phyloP scores from a whole-genome alignment of 2,329 filamentous ascomycete species.

The Passalora sequoiae region DNA sequence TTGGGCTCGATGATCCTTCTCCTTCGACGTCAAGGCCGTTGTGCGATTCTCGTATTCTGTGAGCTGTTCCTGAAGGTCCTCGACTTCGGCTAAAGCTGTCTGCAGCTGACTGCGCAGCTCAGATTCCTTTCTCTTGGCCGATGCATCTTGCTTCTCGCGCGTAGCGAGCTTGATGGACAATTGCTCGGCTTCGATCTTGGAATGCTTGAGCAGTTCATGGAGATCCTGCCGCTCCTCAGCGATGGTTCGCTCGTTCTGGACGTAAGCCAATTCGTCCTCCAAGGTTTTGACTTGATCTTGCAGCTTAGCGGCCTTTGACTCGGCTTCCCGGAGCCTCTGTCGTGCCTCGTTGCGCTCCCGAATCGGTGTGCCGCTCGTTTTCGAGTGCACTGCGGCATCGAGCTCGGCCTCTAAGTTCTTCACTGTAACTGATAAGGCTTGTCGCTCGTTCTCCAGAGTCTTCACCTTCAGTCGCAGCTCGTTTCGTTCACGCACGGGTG shows the following conservation, averaged over 20 bases:
- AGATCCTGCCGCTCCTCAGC: conserved; percentile 56
- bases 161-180: conserved; percentile 68
- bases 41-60: conserved; percentile 36
- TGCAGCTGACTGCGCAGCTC: conserved; percentile 64
- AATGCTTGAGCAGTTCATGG: conserved; percentile 56
- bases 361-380: conserved; percentile 28
- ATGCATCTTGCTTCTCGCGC: conserved; percentile 61
- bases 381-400: conserved; percentile 25
- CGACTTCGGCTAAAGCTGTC: conserved; percentile 42
- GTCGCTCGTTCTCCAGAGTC: conserved; percentile 30
- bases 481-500: conserved; percentile 34
- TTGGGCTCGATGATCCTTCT: conserved; percentile 37
- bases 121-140: conserved; percentile 52
- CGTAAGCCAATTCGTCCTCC: conserved; percentile 54
- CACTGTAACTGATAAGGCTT: conserved; percentile 32
- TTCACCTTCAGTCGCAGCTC: conserved; percentile 31
- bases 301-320: conserved; percentile 37
- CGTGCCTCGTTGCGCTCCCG: conserved; percentile 34
- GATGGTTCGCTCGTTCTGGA: conserved; percentile 47
- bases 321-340: conserved; percentile 33
- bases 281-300: conserved; percentile 53
- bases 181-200: conserved; percentile 48
- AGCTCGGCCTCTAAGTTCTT: conserved; percentile 35
- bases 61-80: conserved; percentile 54
- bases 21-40: conserved; percentile 25